Evolutionary conservation across 1,284 basidiomycete genomes (phyloP).

Genomic region (Ganoderma multipileum): DNA sequence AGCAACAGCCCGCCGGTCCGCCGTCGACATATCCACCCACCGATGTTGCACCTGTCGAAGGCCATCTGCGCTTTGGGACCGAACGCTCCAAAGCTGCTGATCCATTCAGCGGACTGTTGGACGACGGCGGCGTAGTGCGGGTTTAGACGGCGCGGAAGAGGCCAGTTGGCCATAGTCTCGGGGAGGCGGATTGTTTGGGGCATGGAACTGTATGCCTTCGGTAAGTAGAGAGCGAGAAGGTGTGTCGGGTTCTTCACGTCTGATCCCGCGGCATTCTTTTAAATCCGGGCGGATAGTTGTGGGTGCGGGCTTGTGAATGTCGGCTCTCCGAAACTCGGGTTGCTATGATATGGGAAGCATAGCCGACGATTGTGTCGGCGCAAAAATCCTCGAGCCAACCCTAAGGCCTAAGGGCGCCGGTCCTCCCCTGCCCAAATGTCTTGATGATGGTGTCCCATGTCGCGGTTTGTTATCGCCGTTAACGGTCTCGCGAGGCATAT

Average conservation of each 20-base stretch:
- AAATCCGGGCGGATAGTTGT: background rate
- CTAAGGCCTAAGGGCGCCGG: background rate
- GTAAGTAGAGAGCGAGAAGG: background rate
- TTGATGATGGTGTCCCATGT: background rate
- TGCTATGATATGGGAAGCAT: background rate
- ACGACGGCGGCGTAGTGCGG: slow-evolving; percentile 1
- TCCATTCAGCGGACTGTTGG: background rate
- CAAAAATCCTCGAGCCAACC: background rate
- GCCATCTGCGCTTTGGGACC: slow-evolving; percentile 25
- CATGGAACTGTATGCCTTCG: background rate
- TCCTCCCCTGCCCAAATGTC: background rate
- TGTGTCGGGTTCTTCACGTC: background rate
- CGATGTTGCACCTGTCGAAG: slow-evolving; percentile 36
- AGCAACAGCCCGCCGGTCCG: background rate
- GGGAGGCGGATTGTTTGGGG: slow-evolving; percentile 6
- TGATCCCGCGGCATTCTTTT: slow-evolving; percentile 2
- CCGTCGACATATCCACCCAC: slow-evolving; percentile 19
- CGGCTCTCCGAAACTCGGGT: background rate
- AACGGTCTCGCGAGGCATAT: background rate
- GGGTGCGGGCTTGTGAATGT: background rate
- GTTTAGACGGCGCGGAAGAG: slow-evolving; percentile 4
- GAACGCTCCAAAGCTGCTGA: slow-evolving; percentile 24
- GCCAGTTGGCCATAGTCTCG: slow-evolving; percentile 10
- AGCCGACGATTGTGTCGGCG: background rate
- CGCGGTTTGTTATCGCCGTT: slow-evolving; percentile 2